Evolutionary conservation across 306 rosid genomes (phyloP).

Genomic region (Rubus parviflorus): DNA sequence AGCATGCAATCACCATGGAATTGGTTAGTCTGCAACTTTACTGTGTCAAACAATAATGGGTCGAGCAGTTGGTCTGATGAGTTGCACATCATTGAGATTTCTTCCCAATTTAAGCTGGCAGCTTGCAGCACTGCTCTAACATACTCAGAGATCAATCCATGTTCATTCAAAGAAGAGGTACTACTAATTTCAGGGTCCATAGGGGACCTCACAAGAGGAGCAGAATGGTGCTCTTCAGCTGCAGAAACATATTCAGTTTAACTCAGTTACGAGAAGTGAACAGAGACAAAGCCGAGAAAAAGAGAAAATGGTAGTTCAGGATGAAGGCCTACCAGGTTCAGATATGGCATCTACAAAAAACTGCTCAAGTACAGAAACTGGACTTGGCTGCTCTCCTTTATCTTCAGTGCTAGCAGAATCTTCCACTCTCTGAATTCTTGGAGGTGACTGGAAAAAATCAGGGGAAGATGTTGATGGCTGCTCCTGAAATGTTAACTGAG

Average conservation of each 20-base stretch:
- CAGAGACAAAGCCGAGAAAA: neutral
- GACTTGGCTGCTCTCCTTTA: slow-evolving; percentile 29
- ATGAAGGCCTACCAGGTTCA: slow-evolving; percentile 42
- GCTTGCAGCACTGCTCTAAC: slow-evolving; percentile 42
- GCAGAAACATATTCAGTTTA: slow-evolving; percentile 26
- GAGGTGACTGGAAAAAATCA: slow-evolving; percentile 36
- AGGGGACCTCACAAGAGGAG: slow-evolving; percentile 29
- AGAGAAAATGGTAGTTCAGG: neutral
- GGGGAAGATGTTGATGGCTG: slow-evolving; percentile 35
- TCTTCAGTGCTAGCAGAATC: slow-evolving; percentile 26
- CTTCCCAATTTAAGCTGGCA: slow-evolving; percentile 51
- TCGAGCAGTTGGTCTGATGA: slow-evolving; percentile 37
- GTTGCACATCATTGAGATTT: slow-evolving; percentile 32
- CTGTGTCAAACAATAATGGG: slow-evolving; percentile 42
- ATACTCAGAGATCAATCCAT: slow-evolving; percentile 28
- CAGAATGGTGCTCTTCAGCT: slow-evolving; percentile 43
- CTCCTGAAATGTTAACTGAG: slow-evolving; percentile 42
- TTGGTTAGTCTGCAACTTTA: slow-evolving; percentile 38
- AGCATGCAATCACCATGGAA: slow-evolving; percentile 30
- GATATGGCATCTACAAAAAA: slow-evolving; percentile 27
- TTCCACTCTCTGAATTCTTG: slow-evolving; percentile 29
- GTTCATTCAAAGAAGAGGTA: slow-evolving; percentile 25
- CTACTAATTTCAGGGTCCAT: slow-evolving; percentile 20
- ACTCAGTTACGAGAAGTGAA: slow-evolving; percentile 24
- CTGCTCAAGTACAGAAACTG: slow-evolving; percentile 33